Evolutionary conservation across 352 stramenopile genomes (phyloP).

Genomic region (Globisporangium rhizosaccharum): DNA sequence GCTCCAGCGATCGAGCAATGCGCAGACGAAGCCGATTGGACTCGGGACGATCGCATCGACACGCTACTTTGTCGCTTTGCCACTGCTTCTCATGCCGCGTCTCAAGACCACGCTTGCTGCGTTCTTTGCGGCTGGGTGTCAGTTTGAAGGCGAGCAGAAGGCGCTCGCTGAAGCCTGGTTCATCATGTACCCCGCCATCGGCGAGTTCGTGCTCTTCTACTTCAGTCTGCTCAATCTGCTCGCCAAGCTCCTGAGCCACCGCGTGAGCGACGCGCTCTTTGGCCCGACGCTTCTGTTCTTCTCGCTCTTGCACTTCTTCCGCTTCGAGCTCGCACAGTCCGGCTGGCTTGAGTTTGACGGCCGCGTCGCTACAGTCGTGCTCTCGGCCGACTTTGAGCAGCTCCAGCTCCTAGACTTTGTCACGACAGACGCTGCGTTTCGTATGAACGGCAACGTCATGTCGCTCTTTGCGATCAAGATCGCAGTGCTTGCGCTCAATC

Average conservation of each 20-base stretch:
- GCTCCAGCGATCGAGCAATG: background rate
- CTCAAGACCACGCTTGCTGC: slow-evolving; percentile 19
- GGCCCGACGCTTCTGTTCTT: slow-evolving; percentile 16
- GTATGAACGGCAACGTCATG: slow-evolving; percentile 8
- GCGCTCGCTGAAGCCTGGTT: slow-evolving; percentile 22
- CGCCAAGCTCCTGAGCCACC: slow-evolving; percentile 9
- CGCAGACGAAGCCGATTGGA: background rate
- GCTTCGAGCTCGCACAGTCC: background rate
- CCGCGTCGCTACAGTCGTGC: background rate
- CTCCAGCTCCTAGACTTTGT: no score
- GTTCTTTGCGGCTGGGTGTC: slow-evolving; percentile 22
- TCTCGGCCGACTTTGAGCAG: no score
- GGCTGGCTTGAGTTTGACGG: slow-evolving; percentile 6
- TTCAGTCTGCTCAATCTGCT: slow-evolving; percentile 21
- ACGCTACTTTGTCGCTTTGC: slow-evolving; percentile 4
- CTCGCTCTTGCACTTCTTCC: slow-evolving; percentile 8
- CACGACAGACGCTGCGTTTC: no score
- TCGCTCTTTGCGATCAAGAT: slow-evolving; percentile 19
- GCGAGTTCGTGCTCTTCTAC: slow-evolving; percentile 20
- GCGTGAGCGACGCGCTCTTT: slow-evolving; percentile 19
- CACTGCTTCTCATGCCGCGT: slow-evolving; percentile 14
- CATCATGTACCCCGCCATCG: slow-evolving; percentile 25
- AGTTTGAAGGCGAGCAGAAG: slow-evolving; percentile 20
- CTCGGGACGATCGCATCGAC: background rate
- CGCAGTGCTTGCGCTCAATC: slow-evolving; percentile 8